Conservation (phyloP, 345 rosid species). For the Murraya koenigii region DNA sequence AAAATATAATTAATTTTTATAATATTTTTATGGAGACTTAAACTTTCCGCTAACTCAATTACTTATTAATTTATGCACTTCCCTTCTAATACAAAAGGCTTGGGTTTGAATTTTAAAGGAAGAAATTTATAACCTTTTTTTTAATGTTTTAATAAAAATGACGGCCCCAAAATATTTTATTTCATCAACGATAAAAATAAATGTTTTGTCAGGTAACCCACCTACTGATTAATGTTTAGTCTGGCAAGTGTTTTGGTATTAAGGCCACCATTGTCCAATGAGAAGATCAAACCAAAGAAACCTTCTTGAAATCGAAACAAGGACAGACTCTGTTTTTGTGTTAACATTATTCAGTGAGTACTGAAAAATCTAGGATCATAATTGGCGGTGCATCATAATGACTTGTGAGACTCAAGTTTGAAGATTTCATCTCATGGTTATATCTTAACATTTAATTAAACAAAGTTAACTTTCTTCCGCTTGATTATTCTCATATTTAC, state of each 20-base stretch:
- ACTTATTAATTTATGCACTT: too few relatives aligned
- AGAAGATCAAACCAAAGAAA: background rate
- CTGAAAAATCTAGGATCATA: background rate
- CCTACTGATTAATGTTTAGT: background rate
- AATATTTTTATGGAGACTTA: too few relatives aligned
- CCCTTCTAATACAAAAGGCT: background rate
- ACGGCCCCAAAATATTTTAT: background rate
- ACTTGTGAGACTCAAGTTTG: background rate
- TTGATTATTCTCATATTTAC: background rate
- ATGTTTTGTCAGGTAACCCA: constrained; percentile 10
- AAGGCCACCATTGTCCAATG: background rate
- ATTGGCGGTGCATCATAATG: background rate
- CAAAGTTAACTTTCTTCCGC: background rate
- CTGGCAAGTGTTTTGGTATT: background rate
- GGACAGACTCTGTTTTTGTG: background rate
- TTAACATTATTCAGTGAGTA: background rate
- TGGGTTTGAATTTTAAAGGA: background rate
- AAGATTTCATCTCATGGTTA: background rate
- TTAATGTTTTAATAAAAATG: too few relatives aligned
- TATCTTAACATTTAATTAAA: background rate
- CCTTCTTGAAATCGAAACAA: background rate
- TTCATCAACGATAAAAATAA: background rate
- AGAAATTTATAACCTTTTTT: background rate
- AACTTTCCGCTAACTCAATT: too few relatives aligned
- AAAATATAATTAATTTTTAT: too few relatives aligned